Conservation (phyloP, 2,329 filamentous ascomycete species). For the Ophiosphaerella korrae region DNA sequence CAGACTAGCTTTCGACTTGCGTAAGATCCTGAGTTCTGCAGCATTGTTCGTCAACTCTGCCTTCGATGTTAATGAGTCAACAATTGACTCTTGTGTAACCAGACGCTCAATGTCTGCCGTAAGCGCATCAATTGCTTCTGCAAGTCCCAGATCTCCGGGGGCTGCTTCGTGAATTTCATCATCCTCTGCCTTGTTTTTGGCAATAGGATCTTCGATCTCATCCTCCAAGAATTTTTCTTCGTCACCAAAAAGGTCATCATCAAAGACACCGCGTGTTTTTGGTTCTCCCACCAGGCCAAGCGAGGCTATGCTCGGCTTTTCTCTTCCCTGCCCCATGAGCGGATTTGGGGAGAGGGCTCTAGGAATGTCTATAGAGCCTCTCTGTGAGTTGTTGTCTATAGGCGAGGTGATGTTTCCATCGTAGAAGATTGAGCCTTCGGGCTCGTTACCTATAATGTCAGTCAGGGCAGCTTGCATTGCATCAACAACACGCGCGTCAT, state of each 20-base stretch:
- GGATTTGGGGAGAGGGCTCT: slow-evolving; percentile 49
- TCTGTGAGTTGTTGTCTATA: slow-evolving; percentile 65
- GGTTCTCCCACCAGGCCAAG: slow-evolving; percentile 87
- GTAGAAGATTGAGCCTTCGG: slow-evolving; percentile 70
- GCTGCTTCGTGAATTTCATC: slow-evolving; percentile 93
- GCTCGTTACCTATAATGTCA: slow-evolving; percentile 85
- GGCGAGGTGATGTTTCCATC: slow-evolving; percentile 58
- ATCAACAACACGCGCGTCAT: slow-evolving; percentile 81
- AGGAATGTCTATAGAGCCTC: slow-evolving; percentile 65
- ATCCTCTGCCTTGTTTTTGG: slow-evolving; percentile 65
- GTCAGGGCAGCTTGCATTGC: slow-evolving; percentile 92
- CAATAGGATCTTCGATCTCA: slow-evolving; percentile 75
- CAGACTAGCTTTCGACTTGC: slow-evolving; percentile 91
- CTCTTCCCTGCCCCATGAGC: slow-evolving; percentile 44
- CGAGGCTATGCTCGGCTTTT: slow-evolving; percentile 86
- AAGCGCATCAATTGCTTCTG: slow-evolving; percentile 89
- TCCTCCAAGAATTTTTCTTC: slow-evolving; percentile 87
- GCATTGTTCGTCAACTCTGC: slow-evolving; percentile 97
- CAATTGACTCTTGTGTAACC: slow-evolving; percentile 82
- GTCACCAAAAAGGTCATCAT: slow-evolving; percentile 90
- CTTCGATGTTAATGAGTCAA: slow-evolving; percentile 90
- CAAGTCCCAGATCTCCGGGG: slow-evolving; percentile 88
- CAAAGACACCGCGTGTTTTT: slow-evolving; percentile 88
- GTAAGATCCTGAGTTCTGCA: slow-evolving; percentile 86
- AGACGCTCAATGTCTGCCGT: slow-evolving; percentile 90